Evolutionary conservation across 2,329 filamentous ascomycete species (phyloP), one percentile per base, ranked within the genome.

Genomic region (Colletotrichum chrysophilum): DNA sequence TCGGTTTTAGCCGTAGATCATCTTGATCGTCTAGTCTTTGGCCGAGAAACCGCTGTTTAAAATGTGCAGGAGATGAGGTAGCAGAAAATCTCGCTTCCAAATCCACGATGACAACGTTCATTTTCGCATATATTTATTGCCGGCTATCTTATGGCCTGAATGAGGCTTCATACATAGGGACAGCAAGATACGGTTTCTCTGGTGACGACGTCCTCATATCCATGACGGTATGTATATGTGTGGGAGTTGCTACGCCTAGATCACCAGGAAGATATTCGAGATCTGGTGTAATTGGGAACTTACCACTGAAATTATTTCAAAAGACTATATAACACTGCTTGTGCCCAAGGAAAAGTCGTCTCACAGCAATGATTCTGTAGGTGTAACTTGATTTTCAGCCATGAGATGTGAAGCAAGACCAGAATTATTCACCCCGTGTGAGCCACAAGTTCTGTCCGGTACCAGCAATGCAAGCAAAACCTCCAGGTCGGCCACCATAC

Each of bases 211-310:
- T 43, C 12, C 12, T n/a, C 16, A 43, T 18, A 43, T 43, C 16
- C 36, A 43, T 43, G 16, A 43, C 16, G 16, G 16, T 43, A 1
- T 18, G 36, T 18, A 43, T 18, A 43, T 43, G 36, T 43, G 36
- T 2, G 0, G 36, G 36, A 43, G 1, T 43, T 1, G 16, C 16
- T 16, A 43, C 1, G 16, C 36, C 1, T 0, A 10, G 8, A 43
- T 18, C 16, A 1, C 16, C 0, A 43, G 36, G 1, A 43, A 43
- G 36, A 43, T 18, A 0, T 43, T 16, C 36, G 36, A 38, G 36
- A 38, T 38, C 36, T 38, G 4, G 4, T 38, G 0, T 16, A n/a
- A 10, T 0, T 38, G 36, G 36, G 36, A 18, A 5, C 16, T 38
- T 38, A 1, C 36, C 26, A 5, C 26, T 26, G 26, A 26, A 26